Evolutionary conservation across 169 alveolate genomes (phyloP).

Genomic region (Theileria luwenshuni): DNA sequence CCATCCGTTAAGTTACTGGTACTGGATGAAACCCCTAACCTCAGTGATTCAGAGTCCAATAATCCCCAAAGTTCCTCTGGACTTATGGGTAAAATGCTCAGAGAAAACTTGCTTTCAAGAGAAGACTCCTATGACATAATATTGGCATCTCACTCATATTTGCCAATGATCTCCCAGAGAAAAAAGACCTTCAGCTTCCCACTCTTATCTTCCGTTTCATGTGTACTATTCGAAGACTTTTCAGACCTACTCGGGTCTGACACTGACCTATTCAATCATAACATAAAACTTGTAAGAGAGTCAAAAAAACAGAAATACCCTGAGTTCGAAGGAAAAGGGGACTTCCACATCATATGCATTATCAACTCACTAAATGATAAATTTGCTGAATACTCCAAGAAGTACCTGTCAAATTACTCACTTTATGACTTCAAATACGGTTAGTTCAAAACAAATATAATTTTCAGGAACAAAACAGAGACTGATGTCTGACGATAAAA

Average conservation of each 20-base stretch:
- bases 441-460: background rate
- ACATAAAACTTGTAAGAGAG: background rate
- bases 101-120: background rate
- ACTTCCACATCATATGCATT: conserved; percentile 39
- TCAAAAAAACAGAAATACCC: background rate
- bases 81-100: background rate
- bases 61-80: background rate
- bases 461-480: conserved; percentile 51
- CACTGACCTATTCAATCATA: background rate
- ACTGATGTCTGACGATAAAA: conserved; percentile 44
- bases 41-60: background rate
- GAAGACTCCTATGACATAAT: background rate
- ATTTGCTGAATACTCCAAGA: conserved; percentile 36
- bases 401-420: conserved; percentile 37
- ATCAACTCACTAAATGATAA: conserved; percentile 31
- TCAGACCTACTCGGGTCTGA: background rate
- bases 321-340: background rate
- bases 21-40: background rate
- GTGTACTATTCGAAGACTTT: background rate
- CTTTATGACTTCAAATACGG: conserved; percentile 37
- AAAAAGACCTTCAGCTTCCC: background rate
- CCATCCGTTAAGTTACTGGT: background rate
- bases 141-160: background rate
- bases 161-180: background rate
- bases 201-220: background rate